A percentile compares a stretch with the other conserved stretches of the same genome.
phyloP scores from a whole-genome alignment of 2,329 filamentous ascomycete species.

The Rhynchosporium graminicola region DNA sequence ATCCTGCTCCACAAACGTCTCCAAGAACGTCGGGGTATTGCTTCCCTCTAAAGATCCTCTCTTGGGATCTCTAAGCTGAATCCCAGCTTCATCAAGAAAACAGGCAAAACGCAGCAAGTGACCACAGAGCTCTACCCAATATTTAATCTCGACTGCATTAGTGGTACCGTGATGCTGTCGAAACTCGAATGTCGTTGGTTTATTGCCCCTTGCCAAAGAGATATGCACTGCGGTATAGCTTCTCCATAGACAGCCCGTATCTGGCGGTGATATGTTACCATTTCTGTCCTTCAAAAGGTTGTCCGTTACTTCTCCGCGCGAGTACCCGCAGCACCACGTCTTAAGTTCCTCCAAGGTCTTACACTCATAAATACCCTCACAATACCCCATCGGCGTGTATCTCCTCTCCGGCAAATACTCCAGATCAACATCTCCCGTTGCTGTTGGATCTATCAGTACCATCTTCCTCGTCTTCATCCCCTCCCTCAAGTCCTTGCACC shows the following conservation, averaged over 20 bases:
- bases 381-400: conserved; percentile 12
- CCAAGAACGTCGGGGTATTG: neutral
- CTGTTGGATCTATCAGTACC: neutral
- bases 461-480: conserved; percentile 12
- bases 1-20: neutral
- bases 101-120: conserved; percentile 12
- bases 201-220: conserved; percentile 10
- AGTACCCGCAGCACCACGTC: neutral
- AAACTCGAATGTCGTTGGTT: conserved; percentile 23
- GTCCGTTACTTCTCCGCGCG: neutral
- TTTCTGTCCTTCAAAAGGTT: too few relatives aligned
- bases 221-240: conserved; percentile 8
- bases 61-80: conserved; percentile 1
- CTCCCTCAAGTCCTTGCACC: conserved; percentile 10
- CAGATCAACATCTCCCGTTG: neutral
- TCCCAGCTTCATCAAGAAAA: neutral
- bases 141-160: conserved; percentile 13
- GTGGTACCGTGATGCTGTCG: conserved; percentile 19
- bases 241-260: too few relatives aligned
- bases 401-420: neutral
- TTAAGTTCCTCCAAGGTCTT: conserved; percentile 10
- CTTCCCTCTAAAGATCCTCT: neutral
- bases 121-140: conserved; percentile 22
- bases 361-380: conserved; percentile 8
- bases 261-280: too few relatives aligned